Conservation (phyloP, 768 basidiomycete species). For the Lepiota venenata region DNA sequence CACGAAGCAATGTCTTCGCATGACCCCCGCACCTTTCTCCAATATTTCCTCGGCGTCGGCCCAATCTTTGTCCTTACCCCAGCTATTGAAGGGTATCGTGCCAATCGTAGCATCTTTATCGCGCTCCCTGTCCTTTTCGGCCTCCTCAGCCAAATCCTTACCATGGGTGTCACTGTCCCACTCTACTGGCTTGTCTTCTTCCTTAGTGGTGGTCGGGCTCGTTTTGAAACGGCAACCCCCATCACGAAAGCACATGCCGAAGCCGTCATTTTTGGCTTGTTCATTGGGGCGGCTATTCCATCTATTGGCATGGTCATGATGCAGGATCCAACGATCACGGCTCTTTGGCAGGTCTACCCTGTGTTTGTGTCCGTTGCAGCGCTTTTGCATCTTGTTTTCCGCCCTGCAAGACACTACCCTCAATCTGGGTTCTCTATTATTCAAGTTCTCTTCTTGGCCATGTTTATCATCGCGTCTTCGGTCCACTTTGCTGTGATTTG, state of each 20-base stretch:
- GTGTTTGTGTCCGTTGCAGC: slow-evolving; percentile 40
- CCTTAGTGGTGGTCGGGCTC: slow-evolving; percentile 27
- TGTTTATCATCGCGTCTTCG: slow-evolving; percentile 40
- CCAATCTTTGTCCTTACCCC: slow-evolving; percentile 38
- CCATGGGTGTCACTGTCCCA: slow-evolving; percentile 42
- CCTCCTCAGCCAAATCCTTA: slow-evolving; percentile 35
- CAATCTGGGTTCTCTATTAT: slow-evolving; percentile 35
- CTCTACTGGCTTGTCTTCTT: slow-evolving; percentile 47
- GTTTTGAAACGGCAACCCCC: slow-evolving; percentile 17
- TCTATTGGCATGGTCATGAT: slow-evolving; percentile 41
- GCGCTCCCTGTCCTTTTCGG: slow-evolving; percentile 39
- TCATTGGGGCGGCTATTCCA: slow-evolving; percentile 44
- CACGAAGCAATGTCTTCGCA: slow-evolving; percentile 34
- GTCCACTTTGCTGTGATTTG: slow-evolving; percentile 37
- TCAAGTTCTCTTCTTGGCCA: slow-evolving; percentile 32
- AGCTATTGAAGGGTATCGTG: slow-evolving; percentile 41
- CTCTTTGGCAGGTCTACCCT: slow-evolving; percentile 54
- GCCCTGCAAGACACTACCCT: slow-evolving; percentile 28
- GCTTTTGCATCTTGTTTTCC: slow-evolving; percentile 34
- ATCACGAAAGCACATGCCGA: slow-evolving; percentile 44
- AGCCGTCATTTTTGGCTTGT: slow-evolving; percentile 46
- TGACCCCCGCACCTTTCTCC: slow-evolving; percentile 26
- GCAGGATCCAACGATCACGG: slow-evolving; percentile 40
- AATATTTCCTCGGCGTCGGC: slow-evolving; percentile 33
- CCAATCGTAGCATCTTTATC: slow-evolving; percentile 29